Evolutionary conservation across 768 basidiomycete species (phyloP).

Genomic region (Suillus plorans): DNA sequence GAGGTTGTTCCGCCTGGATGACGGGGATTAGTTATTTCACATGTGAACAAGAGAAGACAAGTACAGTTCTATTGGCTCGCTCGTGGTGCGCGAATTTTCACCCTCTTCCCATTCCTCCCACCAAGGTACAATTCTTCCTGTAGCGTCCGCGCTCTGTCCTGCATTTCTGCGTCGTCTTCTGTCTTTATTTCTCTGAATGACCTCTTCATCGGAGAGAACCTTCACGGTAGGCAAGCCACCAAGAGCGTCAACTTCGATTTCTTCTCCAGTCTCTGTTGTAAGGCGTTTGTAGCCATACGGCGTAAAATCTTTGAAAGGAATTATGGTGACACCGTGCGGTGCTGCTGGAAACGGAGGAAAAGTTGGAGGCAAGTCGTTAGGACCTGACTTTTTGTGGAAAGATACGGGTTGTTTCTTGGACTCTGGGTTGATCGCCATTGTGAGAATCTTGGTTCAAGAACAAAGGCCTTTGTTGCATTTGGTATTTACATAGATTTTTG

Average conservation of each 20-base stretch:
- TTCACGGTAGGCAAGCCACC: slow-evolving; percentile 25
- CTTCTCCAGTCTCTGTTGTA: slow-evolving; percentile 9
- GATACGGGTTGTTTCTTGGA: slow-evolving; percentile 1
- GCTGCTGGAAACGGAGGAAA: slow-evolving; percentile 51
- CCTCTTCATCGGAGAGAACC: slow-evolving; percentile 25
- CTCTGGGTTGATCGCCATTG: not conserved
- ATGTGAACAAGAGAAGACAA: slow-evolving; percentile 13
- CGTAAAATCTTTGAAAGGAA: slow-evolving; percentile 43
- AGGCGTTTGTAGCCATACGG: slow-evolving; percentile 22
- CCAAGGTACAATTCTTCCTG: slow-evolving; percentile 27
- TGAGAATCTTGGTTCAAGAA: slow-evolving; percentile 3
- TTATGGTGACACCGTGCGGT: slow-evolving; percentile 41
- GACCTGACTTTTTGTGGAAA: not conserved
- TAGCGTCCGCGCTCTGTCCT: slow-evolving; percentile 19
- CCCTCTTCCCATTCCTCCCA: slow-evolving; percentile 34
- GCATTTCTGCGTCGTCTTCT: slow-evolving; percentile 17
- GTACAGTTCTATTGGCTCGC: slow-evolving; percentile 30
- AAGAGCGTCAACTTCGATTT: slow-evolving; percentile 27
- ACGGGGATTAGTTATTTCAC: not conserved
- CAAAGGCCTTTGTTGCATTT: slow-evolving; percentile 5
- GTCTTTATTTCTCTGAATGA: slow-evolving; percentile 15
- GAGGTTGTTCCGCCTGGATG: slow-evolving; percentile 11
- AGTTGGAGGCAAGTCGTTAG: not conserved
- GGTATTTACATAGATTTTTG: slow-evolving; percentile 1
- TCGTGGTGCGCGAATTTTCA: slow-evolving; percentile 21